Evolutionary conservation across 345 rosid genomes (phyloP), one percentile per base, ranked within the genome.

Genomic region (Eucalyptus camaldulensis): DNA sequence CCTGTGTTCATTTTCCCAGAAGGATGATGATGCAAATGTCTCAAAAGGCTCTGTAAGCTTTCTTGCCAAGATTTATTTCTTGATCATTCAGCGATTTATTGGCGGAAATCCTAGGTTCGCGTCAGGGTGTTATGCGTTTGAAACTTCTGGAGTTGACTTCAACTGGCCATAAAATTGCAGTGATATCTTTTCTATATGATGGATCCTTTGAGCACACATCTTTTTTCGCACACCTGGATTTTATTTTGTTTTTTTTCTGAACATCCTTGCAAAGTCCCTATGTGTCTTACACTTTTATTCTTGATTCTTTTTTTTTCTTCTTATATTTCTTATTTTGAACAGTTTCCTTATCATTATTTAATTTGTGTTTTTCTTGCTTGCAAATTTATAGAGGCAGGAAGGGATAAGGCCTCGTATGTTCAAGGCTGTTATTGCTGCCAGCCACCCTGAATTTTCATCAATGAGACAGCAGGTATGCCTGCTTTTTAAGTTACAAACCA

Each of bases 361-460:
- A 51, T 76, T 15, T 10, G 37, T 9, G 86, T 86, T 6, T 62
- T 47, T 88, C 87, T 58, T 87, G 27, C 33, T 62, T 85, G 87
- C 80, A 86, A 90, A 91, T 90, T 89, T 87, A 88, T 88, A 96
- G 99, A 95, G 94, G 92, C 99, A 97, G 91, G 97, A 96, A 93
- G 99, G 99, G 67, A 93, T 97, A 91, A 96, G 96, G 43, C 99
- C 99, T 91, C 99, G 96, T 21, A 98, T 96, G 99, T 97, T 98
- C 94, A 97, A 98, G 92, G 91, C 97, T 27, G 96, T 98, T 80
- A 95, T 98, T 93, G 99, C 99, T 91, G 96, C 99, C 80, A 95
- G 97, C 91, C 99, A 98, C 89, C 96, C 95, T 10, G 99, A 97
- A 90, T 98, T 98, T 90, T 96, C 99, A 90, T 91, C 99, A 72